These are phyloP conservation scores for Pseudotulostoma volvatum DNA, from an alignment of 495 filamentous ascomycete species.

Conservation along the genomic window DNA sequence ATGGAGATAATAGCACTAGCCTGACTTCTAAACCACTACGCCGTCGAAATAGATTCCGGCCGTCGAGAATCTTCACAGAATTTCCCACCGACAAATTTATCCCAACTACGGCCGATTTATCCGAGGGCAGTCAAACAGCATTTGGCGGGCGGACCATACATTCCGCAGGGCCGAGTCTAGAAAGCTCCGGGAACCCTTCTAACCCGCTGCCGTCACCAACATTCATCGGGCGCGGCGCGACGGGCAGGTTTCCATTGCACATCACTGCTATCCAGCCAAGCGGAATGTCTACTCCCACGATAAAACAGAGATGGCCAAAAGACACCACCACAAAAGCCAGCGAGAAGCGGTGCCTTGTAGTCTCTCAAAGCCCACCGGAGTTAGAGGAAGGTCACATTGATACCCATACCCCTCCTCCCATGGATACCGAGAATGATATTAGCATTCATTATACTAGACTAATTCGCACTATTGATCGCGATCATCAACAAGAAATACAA, in stretches of 20 bases:
- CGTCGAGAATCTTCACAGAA: conserved; percentile 1
- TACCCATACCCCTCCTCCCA: conserved; percentile 2
- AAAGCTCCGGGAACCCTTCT: neutral
- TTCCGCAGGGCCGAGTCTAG: neutral
- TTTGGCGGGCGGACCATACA: too few species aligned
- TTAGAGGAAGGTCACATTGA: conserved; percentile 2
- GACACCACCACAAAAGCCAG: too few species aligned
- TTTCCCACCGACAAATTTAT: neutral
- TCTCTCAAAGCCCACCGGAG: neutral
- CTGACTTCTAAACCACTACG: neutral
- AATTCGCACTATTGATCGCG: conserved; percentile 13
- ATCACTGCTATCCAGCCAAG: too few species aligned
- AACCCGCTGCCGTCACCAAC: neutral
- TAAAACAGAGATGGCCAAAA: too few species aligned
- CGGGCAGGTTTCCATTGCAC: conserved; percentile 3
- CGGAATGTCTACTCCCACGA: too few species aligned
- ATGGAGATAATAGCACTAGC: neutral
- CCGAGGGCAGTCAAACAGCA: conserved; percentile 11
- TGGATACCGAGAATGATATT: conserved; percentile 11
- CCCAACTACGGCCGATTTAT: conserved; percentile 6
- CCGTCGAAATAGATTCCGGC: conserved; percentile 1
- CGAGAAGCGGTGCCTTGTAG: too few species aligned
- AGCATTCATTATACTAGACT: conserved; percentile 12
- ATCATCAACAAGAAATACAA: conserved; percentile 10
- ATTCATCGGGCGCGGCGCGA: conserved; percentile 2